Evolutionary conservation across 768 basidiomycete genomes (phyloP), one percentile per base, ranked within the genome.

Genomic region (Panaeolus cyanescens): DNA sequence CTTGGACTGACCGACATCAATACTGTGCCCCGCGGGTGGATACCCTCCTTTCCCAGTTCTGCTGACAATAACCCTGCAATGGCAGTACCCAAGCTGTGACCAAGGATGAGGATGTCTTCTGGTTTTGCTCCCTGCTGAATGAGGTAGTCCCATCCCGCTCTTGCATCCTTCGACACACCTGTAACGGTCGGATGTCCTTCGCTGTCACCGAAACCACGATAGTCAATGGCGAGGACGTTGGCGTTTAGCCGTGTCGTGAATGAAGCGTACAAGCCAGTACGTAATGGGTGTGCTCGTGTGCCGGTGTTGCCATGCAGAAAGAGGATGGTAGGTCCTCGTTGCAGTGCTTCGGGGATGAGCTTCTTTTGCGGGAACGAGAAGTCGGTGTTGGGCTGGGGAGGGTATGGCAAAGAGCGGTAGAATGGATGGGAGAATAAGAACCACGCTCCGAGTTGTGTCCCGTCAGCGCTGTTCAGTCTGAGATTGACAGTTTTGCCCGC

Each of bases 11-110:
- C 77, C 64, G 77, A 72, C 72, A 85, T 77, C n/a, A 86, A 65
- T 25, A 81, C 84, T 2, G 83, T 68, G 3, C 85, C 86, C 56
- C 72, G 74, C 30, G 80, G 79, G 22, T 72, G 66, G 39, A 79
- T 68, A 1, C 70, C 72, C 57, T 82, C 82, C 31, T 75, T 73
- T 4, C 81, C 79, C n/a, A 86, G 79, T 32, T 81, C 71, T 8
- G 80, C 78, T 15, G 79, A 73, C 25, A 85, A 74, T 39, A 80
- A 61, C 6, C 77, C 74, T 31, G 76, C 83, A 1, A 95, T 86
- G 4, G 85, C 91, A 0, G 92, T 92, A 0, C 92, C 92, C 2
- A 94, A 76, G 67, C 89, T 91, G 65, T 91, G 90, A 0, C 92
- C 92, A 7, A 89, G 74, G 32, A 94, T 73, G 13, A 89, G 71